Percentiles rank a stretch among this genome's conserved stretches.
Evolutionary conservation across 169 alveolate genomes (phyloP).

Genomic region (Hammondia hammondi): DNA sequence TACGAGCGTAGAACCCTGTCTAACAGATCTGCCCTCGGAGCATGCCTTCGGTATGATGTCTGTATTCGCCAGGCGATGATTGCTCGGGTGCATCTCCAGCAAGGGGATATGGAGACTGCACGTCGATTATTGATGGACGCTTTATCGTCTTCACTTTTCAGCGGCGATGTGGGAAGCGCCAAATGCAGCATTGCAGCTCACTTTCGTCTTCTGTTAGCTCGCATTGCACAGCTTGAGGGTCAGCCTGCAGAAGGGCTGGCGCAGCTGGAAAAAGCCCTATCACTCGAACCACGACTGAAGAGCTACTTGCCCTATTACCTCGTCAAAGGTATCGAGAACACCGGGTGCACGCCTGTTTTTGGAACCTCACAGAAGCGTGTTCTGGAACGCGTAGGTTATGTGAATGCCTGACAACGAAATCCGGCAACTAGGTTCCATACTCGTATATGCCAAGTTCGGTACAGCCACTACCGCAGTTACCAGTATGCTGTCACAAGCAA

Average conservation of each 20-base stretch:
- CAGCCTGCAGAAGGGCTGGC: constrained; percentile 14
- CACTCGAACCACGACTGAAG: not conserved
- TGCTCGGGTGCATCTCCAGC: not conserved
- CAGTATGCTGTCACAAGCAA: too few relatives aligned
- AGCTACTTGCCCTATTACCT: not conserved
- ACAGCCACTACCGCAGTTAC: too few relatives aligned
- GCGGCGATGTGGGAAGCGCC: not conserved
- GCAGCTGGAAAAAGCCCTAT: constrained; percentile 11
- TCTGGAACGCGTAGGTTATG: too few relatives aligned
- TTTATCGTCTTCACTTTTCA: not conserved
- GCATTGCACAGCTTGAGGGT: not conserved
- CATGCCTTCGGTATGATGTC: not conserved
- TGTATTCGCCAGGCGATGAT: not conserved
- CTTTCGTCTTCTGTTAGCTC: not conserved
- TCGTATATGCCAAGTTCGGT: too few relatives aligned
- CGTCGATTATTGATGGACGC: not conserved
- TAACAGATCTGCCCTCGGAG: too few relatives aligned
- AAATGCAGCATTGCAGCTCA: not conserved
- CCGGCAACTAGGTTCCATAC: too few relatives aligned
- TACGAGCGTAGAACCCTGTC: too few relatives aligned
- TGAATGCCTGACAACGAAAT: too few relatives aligned
- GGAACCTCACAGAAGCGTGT: too few relatives aligned
- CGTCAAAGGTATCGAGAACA: not conserved
- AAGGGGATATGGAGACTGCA: not conserved
- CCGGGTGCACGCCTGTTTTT: not conserved